phyloP scores from a whole-genome alignment of 371 early-diverging fungal species.

The Blakeslea trispora region DNA sequence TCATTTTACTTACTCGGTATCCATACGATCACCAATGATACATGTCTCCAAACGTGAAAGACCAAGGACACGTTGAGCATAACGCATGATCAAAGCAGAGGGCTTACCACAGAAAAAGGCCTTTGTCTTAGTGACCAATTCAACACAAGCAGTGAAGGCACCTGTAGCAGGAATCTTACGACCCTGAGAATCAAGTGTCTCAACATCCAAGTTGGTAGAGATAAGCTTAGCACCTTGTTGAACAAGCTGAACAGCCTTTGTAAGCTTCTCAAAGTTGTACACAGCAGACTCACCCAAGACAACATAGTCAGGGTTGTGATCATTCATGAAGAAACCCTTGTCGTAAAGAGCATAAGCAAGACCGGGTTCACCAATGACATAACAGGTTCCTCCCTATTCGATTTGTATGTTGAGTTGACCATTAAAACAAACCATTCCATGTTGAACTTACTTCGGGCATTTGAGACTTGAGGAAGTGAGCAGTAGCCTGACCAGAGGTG shows the following conservation, averaged over 20 bases:
- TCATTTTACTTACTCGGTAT: constrained; percentile 64
- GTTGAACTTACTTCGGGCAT: constrained; percentile 48
- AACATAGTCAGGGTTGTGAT: constrained; percentile 66
- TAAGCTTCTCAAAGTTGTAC: constrained; percentile 64
- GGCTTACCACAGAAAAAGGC: constrained; percentile 74
- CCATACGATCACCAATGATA: constrained; percentile 75
- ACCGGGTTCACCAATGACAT: constrained; percentile 69
- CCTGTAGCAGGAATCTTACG: constrained; percentile 63
- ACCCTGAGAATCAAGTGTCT: constrained; percentile 57
- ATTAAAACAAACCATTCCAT: too few species aligned
- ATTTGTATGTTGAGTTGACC: too few species aligned
- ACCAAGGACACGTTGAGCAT: constrained; percentile 62
- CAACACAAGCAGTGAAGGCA: constrained; percentile 64
- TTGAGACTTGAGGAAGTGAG: constrained; percentile 62
- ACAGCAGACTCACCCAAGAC: constrained; percentile 65
- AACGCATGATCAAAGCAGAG: constrained; percentile 67
- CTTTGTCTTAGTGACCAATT: constrained; percentile 64
- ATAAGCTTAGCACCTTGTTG: constrained; percentile 62
- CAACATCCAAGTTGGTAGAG: constrained; percentile 69
- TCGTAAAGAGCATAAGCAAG: constrained; percentile 68
- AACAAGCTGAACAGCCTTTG: constrained; percentile 66
- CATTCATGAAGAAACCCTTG: constrained; percentile 69
- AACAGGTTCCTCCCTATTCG: constrained; percentile 53
- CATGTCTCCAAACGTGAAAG: constrained; percentile 61
- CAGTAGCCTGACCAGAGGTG: constrained; percentile 68